phyloP scores from a whole-genome alignment of 2,329 filamentous ascomycete species.

The Calcarisporium arbuscula region DNA sequence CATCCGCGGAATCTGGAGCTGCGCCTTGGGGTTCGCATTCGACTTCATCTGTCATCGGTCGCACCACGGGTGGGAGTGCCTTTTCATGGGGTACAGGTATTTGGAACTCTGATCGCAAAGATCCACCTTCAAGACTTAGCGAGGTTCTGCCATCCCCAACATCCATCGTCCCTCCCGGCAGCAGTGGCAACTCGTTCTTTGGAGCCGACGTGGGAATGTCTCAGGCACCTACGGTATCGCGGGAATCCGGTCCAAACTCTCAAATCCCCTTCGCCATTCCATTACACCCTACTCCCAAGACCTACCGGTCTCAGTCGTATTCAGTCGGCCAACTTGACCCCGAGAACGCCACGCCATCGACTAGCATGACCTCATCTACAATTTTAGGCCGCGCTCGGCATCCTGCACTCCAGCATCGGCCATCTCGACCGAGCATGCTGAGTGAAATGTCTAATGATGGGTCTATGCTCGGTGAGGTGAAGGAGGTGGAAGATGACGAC shows the following conservation, averaged over 20 bases:
- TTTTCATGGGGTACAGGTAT: conserved; percentile 78
- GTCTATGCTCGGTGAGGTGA: conserved; percentile 58
- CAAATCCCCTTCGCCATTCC: conserved; percentile 85
- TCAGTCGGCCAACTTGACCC: conserved; percentile 86
- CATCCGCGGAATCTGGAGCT: conserved; percentile 56
- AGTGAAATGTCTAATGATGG: conserved; percentile 65
- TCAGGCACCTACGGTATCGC: conserved; percentile 45
- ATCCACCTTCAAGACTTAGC: conserved; percentile 65
- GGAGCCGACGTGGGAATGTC: conserved; percentile 36
- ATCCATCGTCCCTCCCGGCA: conserved; percentile 46
- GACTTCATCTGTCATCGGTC: conserved; percentile 40
- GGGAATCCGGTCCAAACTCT: conserved; percentile 47
- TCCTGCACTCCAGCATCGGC: conserved; percentile 70
- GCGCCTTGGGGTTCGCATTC: conserved; percentile 49
- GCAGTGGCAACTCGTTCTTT: conserved; percentile 40
- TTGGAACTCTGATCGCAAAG: conserved; percentile 74
- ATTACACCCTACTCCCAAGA: conserved; percentile 83
- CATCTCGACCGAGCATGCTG: conserved; percentile 71
- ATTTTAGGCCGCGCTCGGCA: conserved; percentile 51
- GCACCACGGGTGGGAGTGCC: conserved; percentile 38
- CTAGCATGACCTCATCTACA: conserved; percentile 39
- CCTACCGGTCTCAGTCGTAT: conserved; percentile 92
- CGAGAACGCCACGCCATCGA: conserved; percentile 39
- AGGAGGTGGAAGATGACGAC: conserved; percentile 63
- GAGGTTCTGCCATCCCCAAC: conserved; percentile 73